Percentiles rank a stretch among this genome's conserved stretches.
Evolutionary conservation across 2,329 filamentous ascomycete genomes (phyloP).

Genomic region (Hymenoscyphus salicellus): DNA sequence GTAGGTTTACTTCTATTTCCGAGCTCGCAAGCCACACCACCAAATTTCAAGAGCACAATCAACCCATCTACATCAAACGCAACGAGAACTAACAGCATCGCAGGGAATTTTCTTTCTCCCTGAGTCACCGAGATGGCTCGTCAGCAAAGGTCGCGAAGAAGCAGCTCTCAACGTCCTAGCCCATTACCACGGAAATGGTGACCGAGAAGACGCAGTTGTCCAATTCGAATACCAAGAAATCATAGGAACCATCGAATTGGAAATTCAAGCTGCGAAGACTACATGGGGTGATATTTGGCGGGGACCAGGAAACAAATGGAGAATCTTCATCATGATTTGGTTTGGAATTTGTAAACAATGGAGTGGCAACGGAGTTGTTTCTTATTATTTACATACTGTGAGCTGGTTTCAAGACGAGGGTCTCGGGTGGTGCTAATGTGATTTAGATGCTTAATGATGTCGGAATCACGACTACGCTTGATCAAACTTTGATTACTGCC

Average conservation of each 20-base stretch:
- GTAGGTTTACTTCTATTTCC: neutral
- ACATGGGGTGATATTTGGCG: slow-evolving; percentile 3
- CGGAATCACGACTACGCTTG: slow-evolving; percentile 19
- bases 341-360: slow-evolving; percentile 26
- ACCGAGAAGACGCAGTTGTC: slow-evolving; percentile 37
- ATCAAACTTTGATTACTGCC: slow-evolving; percentile 30
- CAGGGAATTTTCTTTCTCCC: slow-evolving; percentile 35
- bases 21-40: neutral
- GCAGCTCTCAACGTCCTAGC: slow-evolving; percentile 47
- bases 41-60: neutral
- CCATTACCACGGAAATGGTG: slow-evolving; percentile 43
- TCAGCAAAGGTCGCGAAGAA: slow-evolving; percentile 45
- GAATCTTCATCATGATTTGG: slow-evolving; percentile 14
- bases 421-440: neutral
- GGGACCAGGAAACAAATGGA: slow-evolving; percentile 9
- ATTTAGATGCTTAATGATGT: slow-evolving; percentile 23
- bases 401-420: neutral
- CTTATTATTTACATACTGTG: slow-evolving; percentile 39
- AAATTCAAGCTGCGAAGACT: slow-evolving; percentile 28
- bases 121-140: slow-evolving; percentile 40
- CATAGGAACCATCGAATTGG: slow-evolving; percentile 40
- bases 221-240: slow-evolving; percentile 42
- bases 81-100: neutral
- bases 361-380: slow-evolving; percentile 25
- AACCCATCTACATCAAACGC: neutral